Evolutionary conservation across 257 asterid genomes (phyloP), one percentile per base, ranked within the genome.

Genomic region (Ajuga chamaepitys): DNA sequence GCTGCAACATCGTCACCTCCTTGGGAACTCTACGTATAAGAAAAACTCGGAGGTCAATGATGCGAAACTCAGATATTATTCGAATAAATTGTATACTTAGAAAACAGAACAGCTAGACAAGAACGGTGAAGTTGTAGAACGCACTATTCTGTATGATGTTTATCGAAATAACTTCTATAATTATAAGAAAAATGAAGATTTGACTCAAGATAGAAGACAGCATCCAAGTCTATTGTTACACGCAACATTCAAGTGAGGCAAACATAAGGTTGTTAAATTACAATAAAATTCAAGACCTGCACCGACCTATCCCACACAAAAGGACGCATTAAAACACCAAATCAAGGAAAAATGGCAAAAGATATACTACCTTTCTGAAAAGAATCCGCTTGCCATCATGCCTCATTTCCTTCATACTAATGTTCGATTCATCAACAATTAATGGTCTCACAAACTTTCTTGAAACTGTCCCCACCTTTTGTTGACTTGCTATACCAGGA

Each of bases 351-450:
- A 22, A 26, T 11, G 24, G 70, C 34, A 51, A 77, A 58, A 38
- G 12, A 46, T 20, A 41, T 20, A 21, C 38, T 77, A 88, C 98
- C 89, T 88, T 83, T 55, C 69, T 80, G 70, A 80, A 62, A 70
- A 73, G 47, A 74, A 67, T 64, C 96, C 96, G 84, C 66, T 73
- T 83, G 38, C 53, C 95, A 75, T 80, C 84, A 42, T 54, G 71
- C 97, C 95, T 82, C 32, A 74, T 68, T 64, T 76, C 82, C 74
- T 85, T 78, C 56, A 58, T 81, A 73, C 98, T 82, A 70, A 84
- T 80, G 70, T 74, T 76, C 28, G 83, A 76, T 48, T 62, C 69
- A 58, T 80, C 82, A 51, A 86, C 65, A 41, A 58, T 60, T 38
- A 67, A 68, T 45, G 93, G 97, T 60, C 93, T 90, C 57, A 90